These are phyloP conservation scores for Vigna mungo DNA, from an alignment of 306 rosid genomes.

Conservation along the genomic window DNA sequence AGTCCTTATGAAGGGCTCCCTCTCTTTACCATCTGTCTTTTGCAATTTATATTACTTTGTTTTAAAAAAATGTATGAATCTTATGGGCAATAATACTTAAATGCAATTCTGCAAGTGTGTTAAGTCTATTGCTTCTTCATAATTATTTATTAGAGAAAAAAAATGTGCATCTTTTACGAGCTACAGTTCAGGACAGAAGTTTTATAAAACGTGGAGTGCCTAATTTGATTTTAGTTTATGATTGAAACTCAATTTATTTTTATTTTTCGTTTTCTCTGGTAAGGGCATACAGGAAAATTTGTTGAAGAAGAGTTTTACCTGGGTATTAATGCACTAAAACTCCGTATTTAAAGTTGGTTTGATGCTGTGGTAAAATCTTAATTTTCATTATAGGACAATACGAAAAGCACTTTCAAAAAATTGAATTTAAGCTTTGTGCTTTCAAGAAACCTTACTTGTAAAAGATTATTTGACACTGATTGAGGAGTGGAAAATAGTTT, in stretches of 20 bases:
- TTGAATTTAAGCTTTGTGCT: neutral
- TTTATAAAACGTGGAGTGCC: neutral
- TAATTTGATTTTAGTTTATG: neutral
- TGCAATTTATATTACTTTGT: conserved; percentile 3
- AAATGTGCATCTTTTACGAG: neutral
- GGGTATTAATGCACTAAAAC: neutral
- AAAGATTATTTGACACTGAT: conserved; percentile 4
- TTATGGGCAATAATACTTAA: neutral
- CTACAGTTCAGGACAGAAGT: neutral
- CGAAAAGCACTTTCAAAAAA: neutral
- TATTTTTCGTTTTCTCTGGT: neutral
- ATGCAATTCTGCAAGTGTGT: neutral
- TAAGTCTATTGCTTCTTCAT: neutral
- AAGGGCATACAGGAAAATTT: neutral
- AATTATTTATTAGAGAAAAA: neutral
- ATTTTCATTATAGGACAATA: neutral
- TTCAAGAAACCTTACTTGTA: conserved; percentile 10
- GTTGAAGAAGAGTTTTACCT: neutral
- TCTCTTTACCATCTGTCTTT: neutral
- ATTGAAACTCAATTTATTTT: neutral
- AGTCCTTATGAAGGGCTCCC: neutral
- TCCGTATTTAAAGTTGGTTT: neutral
- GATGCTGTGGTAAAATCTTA: neutral
- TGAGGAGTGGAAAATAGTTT: neutral
- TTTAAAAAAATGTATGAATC: neutral